Percentiles rank a stretch among this genome's conserved stretches.
phyloP scores from a whole-genome alignment of 2,329 filamentous ascomycete genomes.

The Paraphoma sp. region DNA sequence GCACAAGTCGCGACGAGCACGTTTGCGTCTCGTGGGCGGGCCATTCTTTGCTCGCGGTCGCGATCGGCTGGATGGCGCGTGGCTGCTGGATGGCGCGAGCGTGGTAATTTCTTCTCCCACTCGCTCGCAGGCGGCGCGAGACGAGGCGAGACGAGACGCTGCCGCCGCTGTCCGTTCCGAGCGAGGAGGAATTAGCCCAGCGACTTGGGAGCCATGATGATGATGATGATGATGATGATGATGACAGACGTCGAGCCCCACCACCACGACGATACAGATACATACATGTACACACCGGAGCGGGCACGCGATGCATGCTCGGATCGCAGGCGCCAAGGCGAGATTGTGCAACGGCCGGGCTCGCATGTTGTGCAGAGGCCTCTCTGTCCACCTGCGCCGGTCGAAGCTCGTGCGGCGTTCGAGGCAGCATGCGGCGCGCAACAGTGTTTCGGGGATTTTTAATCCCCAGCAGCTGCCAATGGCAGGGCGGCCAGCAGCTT shows the following conservation, averaged over 20 bases:
- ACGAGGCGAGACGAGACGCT: background rate
- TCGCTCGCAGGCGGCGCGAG: background rate
- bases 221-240: too few relatives aligned
- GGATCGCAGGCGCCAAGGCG: too few relatives aligned
- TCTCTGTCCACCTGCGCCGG: background rate
- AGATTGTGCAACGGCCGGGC: background rate
- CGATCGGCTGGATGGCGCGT: background rate
- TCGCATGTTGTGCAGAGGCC: constrained; percentile 8
- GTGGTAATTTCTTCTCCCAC: background rate
- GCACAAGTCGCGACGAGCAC: background rate
- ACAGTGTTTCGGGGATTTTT: constrained; percentile 19
- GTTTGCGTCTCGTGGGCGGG: background rate
- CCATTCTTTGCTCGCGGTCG: background rate
- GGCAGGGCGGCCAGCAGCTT: constrained; percentile 7
- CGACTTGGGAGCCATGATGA: too few relatives aligned
- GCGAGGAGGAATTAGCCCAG: background rate
- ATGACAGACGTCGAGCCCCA: too few relatives aligned
- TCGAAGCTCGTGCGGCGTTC: constrained; percentile 3
- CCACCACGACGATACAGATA: too few relatives aligned
- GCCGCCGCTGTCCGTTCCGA: background rate
- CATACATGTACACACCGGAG: too few relatives aligned
- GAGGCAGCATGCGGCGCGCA: constrained; percentile 5
- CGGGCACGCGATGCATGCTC: too few relatives aligned
- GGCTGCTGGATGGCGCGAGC: background rate
- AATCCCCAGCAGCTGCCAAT: constrained; percentile 11